These are phyloP conservation scores for Yamadazyma paraphyllophila DNA, from an alignment of 805 yeast genomes.

Conservation along the genomic window DNA sequence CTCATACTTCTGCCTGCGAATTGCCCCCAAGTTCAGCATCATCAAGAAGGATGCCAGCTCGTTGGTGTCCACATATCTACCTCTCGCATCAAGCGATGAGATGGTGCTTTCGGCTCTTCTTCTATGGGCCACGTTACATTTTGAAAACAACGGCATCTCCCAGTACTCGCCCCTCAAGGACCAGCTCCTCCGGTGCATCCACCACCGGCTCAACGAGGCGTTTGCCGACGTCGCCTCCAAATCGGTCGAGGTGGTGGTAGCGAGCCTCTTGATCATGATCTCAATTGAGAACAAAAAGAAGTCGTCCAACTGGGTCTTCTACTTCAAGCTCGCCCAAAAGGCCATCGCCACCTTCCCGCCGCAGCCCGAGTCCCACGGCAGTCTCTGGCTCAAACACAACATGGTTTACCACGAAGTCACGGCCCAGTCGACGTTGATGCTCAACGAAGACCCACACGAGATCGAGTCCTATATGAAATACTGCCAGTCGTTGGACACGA, in stretches of 20 bases:
- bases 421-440: conserved; percentile 1
- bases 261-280: conserved; percentile 7
- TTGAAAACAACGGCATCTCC: conserved; percentile 4
- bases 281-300: conserved; percentile 6
- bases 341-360: not conserved
- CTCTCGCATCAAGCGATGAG: conserved; percentile 4
- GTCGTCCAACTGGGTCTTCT: conserved; percentile 4
- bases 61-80: conserved; percentile 6
- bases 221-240: no score
- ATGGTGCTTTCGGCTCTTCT: conserved; percentile 2
- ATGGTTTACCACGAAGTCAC: conserved; percentile 5
- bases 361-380: not conserved
- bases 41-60: conserved; percentile 1
- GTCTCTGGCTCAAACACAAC: conserved; percentile 4
- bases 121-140: conserved; percentile 6
- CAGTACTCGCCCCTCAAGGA: not conserved
- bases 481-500: not conserved
- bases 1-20: conserved; percentile 2
- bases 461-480: not conserved
- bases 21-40: conserved; percentile 7
- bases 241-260: conserved; percentile 5
- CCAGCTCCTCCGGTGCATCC: not conserved
- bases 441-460: not conserved
- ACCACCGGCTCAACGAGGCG: not conserved
- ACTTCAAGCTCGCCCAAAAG: conserved; percentile 3